Percentiles rank a stretch among this genome's conserved stretches.
Conservation (phyloP, 2,329 filamentous ascomycete species). For the Tolypocladium sp. region DNA sequence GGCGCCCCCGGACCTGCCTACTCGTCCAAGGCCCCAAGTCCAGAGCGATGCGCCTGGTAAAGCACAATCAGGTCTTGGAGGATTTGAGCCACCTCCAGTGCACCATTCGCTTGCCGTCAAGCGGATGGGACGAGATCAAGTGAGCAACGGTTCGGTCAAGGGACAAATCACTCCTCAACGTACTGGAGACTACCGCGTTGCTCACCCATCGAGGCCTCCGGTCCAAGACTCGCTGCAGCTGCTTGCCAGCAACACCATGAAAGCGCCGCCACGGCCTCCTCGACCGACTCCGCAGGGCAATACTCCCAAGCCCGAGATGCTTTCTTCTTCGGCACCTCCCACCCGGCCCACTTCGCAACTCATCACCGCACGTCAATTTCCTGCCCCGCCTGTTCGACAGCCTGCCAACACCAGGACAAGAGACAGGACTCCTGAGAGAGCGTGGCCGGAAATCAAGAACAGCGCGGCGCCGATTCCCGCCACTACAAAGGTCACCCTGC, state of each 20-base stretch:
- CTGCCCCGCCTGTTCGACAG: slow-evolving; percentile 17
- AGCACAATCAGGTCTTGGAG: slow-evolving; percentile 10
- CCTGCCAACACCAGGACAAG: slow-evolving; percentile 22
- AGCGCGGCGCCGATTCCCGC: background rate
- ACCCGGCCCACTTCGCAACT: slow-evolving; percentile 16
- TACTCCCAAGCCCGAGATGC: slow-evolving; percentile 8
- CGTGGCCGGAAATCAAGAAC: slow-evolving; percentile 8
- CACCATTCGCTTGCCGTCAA: slow-evolving; percentile 38
- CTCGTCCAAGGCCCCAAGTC: slow-evolving; percentile 36
- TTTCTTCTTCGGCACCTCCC: slow-evolving; percentile 12
- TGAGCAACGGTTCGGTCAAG: slow-evolving; percentile 28
- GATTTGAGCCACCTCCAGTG: slow-evolving; percentile 42
- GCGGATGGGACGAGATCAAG: slow-evolving; percentile 35
- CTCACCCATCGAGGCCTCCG: slow-evolving; percentile 40
- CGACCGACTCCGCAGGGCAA: slow-evolving; percentile 22
- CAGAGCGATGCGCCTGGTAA: slow-evolving; percentile 12
- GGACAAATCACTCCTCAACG: slow-evolving; percentile 28
- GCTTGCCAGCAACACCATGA: slow-evolving; percentile 7
- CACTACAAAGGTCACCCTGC: background rate
- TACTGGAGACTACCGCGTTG: slow-evolving; percentile 34
- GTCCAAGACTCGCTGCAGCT: slow-evolving; percentile 14
- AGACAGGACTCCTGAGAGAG: slow-evolving; percentile 23
- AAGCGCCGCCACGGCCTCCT: slow-evolving; percentile 34
- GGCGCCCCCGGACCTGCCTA: slow-evolving; percentile 39
- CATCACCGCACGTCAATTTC: slow-evolving; percentile 15